Conservation (phyloP, 1,284 basidiomycete genomes). For the Ceratobasidium sp. region DNA sequence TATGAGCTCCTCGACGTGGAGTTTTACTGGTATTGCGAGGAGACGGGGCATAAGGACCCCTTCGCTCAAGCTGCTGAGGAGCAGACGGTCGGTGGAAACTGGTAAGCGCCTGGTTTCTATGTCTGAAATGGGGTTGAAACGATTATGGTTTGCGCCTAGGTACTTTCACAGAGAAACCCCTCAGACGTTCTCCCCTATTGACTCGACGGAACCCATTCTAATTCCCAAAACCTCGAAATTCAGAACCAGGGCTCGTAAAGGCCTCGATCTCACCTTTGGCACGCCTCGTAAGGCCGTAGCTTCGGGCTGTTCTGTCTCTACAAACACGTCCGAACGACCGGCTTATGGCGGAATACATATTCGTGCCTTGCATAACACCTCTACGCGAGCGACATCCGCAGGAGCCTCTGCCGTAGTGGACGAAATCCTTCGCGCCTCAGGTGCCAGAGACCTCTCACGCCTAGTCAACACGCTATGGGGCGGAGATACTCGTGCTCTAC, state of each 20-base stretch:
- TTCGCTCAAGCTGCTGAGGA: slow-evolving; percentile 78
- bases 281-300: slow-evolving; percentile 49
- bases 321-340: too few species aligned
- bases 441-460: slow-evolving; percentile 63
- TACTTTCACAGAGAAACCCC: slow-evolving; percentile 79
- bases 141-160: slow-evolving; percentile 60
- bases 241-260: slow-evolving; percentile 77
- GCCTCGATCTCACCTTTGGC: slow-evolving; percentile 78
- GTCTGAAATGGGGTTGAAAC: slow-evolving; percentile 2
- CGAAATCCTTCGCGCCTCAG: slow-evolving; percentile 68
- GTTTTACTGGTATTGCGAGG: slow-evolving; percentile 72
- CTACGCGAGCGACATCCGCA: slow-evolving; percentile 68
- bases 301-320: slow-evolving; percentile 42
- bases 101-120: slow-evolving; percentile 60
- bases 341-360: slow-evolving; percentile 72
- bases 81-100: slow-evolving; percentile 70
- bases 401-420: slow-evolving; percentile 83
- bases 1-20: slow-evolving; percentile 77
- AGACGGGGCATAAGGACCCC: slow-evolving; percentile 71
- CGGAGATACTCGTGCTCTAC: slow-evolving; percentile 65
- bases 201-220: slow-evolving; percentile 54
- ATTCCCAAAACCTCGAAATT: slow-evolving; percentile 63
- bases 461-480: slow-evolving; percentile 70
- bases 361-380: slow-evolving; percentile 69
- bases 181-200: slow-evolving; percentile 56